Conservation (phyloP, 176 grass and related monocot species). For the Guadua angustifolia region DNA sequence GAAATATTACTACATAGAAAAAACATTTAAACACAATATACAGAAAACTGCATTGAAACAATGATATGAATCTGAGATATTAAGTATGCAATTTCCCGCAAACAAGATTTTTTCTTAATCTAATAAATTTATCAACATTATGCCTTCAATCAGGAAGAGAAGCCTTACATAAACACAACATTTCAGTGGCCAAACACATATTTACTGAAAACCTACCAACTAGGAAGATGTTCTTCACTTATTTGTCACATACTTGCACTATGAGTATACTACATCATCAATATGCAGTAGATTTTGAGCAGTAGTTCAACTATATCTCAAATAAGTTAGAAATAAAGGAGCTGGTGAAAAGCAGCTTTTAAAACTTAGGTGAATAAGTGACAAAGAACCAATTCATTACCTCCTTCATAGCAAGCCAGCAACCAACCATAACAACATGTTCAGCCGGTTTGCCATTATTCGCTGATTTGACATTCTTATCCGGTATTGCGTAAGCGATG, state of each 20-base stretch:
- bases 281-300: too few relatives aligned
- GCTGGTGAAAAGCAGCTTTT: too few relatives aligned
- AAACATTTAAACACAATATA: not conserved
- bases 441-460: too few relatives aligned
- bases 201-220: slow-evolving; percentile 2
- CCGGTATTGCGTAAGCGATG: too few relatives aligned
- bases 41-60: slow-evolving; percentile 1
- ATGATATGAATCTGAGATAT: slow-evolving; percentile 1
- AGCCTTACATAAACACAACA: slow-evolving; percentile 31
- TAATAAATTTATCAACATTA: slow-evolving; percentile 12
- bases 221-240: slow-evolving; percentile 11
- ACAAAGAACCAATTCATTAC: too few relatives aligned
- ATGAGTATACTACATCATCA: slow-evolving; percentile 1
- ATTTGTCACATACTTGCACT: not conserved
- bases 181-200: slow-evolving; percentile 17
- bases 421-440: too few relatives aligned
- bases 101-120: slow-evolving; percentile 7
- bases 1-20: slow-evolving; percentile 15
- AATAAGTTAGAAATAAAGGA: too few relatives aligned
- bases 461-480: too few relatives aligned
- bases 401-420: too few relatives aligned
- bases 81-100: not conserved
- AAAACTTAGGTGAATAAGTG: too few relatives aligned
- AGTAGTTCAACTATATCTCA: too few relatives aligned
- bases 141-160: not conserved